Evolutionary conservation across 192 early-diverging fungal species (phyloP).

Genomic region (Phycomyces blakesleeanus): DNA sequence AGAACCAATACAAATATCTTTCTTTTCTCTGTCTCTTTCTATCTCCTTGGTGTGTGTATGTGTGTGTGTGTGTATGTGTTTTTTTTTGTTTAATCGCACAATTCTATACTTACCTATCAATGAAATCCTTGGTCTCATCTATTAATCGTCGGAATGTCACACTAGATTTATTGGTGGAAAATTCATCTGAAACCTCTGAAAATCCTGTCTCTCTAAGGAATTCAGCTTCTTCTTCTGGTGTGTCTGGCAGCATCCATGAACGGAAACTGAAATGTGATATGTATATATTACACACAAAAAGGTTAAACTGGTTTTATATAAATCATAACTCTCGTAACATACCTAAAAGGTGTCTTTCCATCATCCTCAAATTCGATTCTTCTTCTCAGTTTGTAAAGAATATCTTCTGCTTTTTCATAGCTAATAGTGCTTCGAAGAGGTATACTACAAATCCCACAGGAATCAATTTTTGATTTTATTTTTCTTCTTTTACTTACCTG

Average conservation of each 20-base stretch:
- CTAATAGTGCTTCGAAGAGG: constrained; percentile 61
- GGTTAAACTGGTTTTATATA: no score
- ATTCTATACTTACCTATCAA: constrained; percentile 60
- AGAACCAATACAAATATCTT: no score
- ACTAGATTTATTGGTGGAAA: not conserved
- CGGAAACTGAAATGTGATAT: no score
- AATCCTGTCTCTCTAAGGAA: constrained; percentile 58
- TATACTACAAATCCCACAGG: constrained; percentile 33
- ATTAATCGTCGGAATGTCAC: constrained; percentile 65
- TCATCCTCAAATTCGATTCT: constrained; percentile 50
- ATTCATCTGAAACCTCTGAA: constrained; percentile 20
- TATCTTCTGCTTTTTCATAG: constrained; percentile 54
- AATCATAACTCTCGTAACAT: no score
- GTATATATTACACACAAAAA: no score
- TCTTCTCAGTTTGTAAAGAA: constrained; percentile 51
- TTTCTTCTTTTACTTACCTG: constrained; percentile 41
- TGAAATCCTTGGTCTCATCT: constrained; percentile 85
- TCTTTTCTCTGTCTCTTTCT: no score
- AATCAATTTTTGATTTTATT: no score
- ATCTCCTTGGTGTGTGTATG: no score
- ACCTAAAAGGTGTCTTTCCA: constrained; percentile 30
- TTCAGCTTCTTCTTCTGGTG: constrained; percentile 53
- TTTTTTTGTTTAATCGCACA: not conserved
- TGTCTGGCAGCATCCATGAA: constrained; percentile 61
- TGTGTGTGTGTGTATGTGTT: constrained; percentile 2